Percentiles rank a stretch among this genome's conserved stretches.
These are phyloP conservation scores for Lathyrus sativus DNA, from an alignment of 306 rosid genomes.

Conservation along the genomic window DNA sequence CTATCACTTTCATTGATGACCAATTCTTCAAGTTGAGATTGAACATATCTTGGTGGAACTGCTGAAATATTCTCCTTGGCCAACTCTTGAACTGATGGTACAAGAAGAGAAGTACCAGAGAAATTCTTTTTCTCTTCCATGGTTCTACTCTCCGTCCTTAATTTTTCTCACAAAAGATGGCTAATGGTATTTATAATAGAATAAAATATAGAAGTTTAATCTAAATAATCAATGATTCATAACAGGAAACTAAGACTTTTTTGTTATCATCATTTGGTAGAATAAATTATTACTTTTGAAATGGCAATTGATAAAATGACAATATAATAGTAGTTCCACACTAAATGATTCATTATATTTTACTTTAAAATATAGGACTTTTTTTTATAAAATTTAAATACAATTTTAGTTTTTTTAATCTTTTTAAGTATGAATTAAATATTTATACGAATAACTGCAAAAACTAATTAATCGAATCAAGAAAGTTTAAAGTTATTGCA, in stretches of 20 bases:
- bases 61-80: conserved; percentile 16
- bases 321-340: too few relatives aligned
- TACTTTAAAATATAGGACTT: too few relatives aligned
- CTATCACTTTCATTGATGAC: neutral
- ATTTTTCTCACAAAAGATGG: neutral
- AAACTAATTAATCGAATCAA: too few relatives aligned
- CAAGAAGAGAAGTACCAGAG: conserved; percentile 29
- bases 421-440: too few relatives aligned
- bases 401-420: too few relatives aligned
- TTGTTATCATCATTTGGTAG: too few relatives aligned
- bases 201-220: neutral
- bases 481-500: too few relatives aligned
- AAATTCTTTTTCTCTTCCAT: conserved; percentile 17
- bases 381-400: too few relatives aligned
- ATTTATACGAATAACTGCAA: too few relatives aligned
- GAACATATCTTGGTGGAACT: conserved; percentile 39
- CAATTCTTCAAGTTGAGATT: neutral
- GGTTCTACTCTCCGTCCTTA: neutral
- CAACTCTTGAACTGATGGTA: conserved; percentile 45
- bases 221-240: neutral
- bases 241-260: neutral
- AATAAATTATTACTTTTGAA: too few relatives aligned
- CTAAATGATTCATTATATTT: too few relatives aligned
- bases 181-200: neutral
- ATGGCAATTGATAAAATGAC: too few relatives aligned